phyloP scores from a whole-genome alignment of 345 rosid genomes.

The Brassica nigra region DNA sequence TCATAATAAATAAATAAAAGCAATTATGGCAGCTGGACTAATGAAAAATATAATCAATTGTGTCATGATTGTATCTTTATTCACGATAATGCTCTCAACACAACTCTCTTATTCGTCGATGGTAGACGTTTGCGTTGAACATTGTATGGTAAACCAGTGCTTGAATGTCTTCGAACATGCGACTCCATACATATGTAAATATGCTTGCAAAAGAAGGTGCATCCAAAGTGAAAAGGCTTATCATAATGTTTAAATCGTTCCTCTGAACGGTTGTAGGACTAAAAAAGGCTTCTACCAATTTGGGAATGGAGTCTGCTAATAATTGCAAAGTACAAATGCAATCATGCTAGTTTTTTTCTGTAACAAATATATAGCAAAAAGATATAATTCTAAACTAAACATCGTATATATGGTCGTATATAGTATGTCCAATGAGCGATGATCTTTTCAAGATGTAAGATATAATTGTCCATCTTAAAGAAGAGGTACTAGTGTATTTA shows the following conservation, averaged over 20 bases:
- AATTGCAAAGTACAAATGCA: too few relatives aligned
- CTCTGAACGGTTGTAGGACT: neutral
- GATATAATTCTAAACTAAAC: too few relatives aligned
- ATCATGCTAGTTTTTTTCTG: too few relatives aligned
- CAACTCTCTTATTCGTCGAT: constrained; percentile 10
- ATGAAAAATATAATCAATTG: constrained; percentile 7
- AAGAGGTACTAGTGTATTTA: neutral
- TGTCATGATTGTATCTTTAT: neutral
- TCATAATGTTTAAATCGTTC: constrained; percentile 1
- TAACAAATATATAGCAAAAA: too few relatives aligned
- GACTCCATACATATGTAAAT: constrained; percentile 27
- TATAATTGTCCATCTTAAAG: too few relatives aligned
- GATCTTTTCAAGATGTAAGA: too few relatives aligned
- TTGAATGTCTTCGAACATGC: constrained; percentile 21
- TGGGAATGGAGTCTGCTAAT: neutral
- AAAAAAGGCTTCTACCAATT: neutral
- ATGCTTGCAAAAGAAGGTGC: constrained; percentile 28
- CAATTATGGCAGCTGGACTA: neutral
- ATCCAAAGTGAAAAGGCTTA: neutral
- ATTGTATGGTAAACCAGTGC: constrained; percentile 23
- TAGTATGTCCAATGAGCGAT: too few relatives aligned
- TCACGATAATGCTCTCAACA: constrained; percentile 10
- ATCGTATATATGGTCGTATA: too few relatives aligned
- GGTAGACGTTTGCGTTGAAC: constrained; percentile 19
- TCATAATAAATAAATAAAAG: neutral